Evolutionary conservation across 1,284 basidiomycete species (phyloP).

Genomic region (Malassezia obtusa): DNA sequence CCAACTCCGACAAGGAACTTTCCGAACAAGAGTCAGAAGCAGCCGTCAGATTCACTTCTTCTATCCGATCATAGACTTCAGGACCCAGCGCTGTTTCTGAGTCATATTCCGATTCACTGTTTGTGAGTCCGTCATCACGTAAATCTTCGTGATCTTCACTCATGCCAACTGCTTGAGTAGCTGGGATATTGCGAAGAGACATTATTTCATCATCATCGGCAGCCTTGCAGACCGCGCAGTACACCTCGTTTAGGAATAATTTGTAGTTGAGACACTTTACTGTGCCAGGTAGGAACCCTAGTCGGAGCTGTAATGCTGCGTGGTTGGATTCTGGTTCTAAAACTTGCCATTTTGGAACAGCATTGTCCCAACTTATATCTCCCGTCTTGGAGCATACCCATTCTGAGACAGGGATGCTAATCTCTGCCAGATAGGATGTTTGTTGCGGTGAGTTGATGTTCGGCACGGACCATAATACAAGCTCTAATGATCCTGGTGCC

Average conservation of each 20-base stretch:
- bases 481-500: not conserved
- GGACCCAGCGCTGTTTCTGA: not conserved
- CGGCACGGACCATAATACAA: not conserved
- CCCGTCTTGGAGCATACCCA: not conserved
- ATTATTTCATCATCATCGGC: not conserved
- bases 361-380: not conserved
- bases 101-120: not conserved
- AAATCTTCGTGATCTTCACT: not conserved
- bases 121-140: not conserved
- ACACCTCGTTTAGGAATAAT: not conserved
- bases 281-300: not conserved
- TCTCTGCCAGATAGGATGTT: not conserved
- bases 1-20: too few relatives aligned
- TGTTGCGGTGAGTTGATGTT: not conserved
- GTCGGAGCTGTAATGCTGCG: not conserved
- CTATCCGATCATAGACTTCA: not conserved
- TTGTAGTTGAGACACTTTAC: not conserved
- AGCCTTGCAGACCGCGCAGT: not conserved
- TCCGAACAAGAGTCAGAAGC: too few relatives aligned
- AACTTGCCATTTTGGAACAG: not conserved
- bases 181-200: not conserved
- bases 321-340: not conserved
- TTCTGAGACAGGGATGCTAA: not conserved
- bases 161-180: constrained; percentile 8
- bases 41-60: too few relatives aligned